Evolutionary conservation across 768 basidiomycete genomes (phyloP).

Genomic region (Termitomyces titanicus): DNA sequence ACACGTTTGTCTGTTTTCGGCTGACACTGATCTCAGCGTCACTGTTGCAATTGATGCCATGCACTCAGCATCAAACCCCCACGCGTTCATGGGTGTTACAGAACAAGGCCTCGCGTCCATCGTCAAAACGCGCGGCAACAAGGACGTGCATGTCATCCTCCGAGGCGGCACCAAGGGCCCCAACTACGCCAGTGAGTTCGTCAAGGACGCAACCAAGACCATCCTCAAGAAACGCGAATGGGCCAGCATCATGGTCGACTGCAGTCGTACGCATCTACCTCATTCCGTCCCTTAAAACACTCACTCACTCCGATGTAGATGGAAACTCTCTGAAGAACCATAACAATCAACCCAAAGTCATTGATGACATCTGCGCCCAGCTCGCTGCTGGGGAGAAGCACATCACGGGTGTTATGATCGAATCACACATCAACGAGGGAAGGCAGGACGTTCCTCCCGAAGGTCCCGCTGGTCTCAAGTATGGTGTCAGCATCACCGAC

Average conservation of each 20-base stretch:
- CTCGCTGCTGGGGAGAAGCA: slow-evolving; percentile 61
- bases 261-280: slow-evolving; percentile 54
- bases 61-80: slow-evolving; percentile 86
- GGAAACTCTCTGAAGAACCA: slow-evolving; percentile 97
- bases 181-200: slow-evolving; percentile 77
- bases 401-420: slow-evolving; percentile 97
- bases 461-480: slow-evolving; percentile 66
- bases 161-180: slow-evolving; percentile 91
- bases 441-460: slow-evolving; percentile 81
- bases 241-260: slow-evolving; percentile 86
- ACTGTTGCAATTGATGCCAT: slow-evolving; percentile 95
- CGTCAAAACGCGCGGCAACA: slow-evolving; percentile 82
- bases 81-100: slow-evolving; percentile 94
- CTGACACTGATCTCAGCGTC: slow-evolving; percentile 39
- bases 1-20: background rate
- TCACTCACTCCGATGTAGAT: slow-evolving; percentile 39
- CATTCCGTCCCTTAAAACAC: background rate
- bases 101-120: slow-evolving; percentile 90
- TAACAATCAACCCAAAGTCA: slow-evolving; percentile 83
- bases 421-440: slow-evolving; percentile 90
- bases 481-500: slow-evolving; percentile 88
- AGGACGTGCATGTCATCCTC: slow-evolving; percentile 93
- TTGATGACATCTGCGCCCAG: slow-evolving; percentile 70
- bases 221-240: slow-evolving; percentile 62
- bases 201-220: slow-evolving; percentile 55